phyloP scores from a whole-genome alignment of 352 stramenopile genomes.

The Phytophthora tentaculata region DNA sequence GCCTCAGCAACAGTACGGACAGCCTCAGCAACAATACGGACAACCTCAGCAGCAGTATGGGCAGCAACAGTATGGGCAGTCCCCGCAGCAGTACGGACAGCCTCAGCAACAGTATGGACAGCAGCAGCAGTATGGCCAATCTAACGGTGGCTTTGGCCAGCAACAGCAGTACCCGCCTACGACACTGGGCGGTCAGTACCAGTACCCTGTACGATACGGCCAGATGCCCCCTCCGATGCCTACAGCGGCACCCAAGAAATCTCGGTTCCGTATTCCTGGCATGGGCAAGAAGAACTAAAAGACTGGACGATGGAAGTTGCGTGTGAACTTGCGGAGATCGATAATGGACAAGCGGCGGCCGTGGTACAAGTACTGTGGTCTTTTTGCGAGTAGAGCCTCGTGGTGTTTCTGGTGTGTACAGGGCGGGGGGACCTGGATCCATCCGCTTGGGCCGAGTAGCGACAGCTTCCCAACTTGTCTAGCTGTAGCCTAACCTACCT shows the following conservation, averaged over 20 bases:
- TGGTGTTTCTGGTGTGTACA: slow-evolving; percentile 38
- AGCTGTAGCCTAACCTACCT: slow-evolving; percentile 38
- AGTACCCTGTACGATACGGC: slow-evolving; percentile 67
- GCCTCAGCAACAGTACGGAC: slow-evolving; percentile 19
- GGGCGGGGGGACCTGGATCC: slow-evolving; percentile 10
- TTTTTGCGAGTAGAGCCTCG: slow-evolving; percentile 23
- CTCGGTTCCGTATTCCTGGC: slow-evolving; percentile 71
- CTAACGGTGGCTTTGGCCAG: too few species aligned
- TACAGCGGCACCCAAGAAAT: slow-evolving; percentile 62
- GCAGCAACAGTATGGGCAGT: slow-evolving; percentile 25
- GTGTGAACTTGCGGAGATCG: slow-evolving; percentile 20
- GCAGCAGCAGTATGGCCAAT: slow-evolving; percentile 2
- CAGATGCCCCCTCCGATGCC: slow-evolving; percentile 61
- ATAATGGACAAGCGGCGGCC: slow-evolving; percentile 17
- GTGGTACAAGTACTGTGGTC: slow-evolving; percentile 24
- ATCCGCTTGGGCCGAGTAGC: slow-evolving; percentile 20
- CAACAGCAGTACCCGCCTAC: slow-evolving; percentile 21
- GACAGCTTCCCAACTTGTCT: slow-evolving; percentile 26
- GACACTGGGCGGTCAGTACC: slow-evolving; percentile 46
- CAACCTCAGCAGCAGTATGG: slow-evolving; percentile 18
- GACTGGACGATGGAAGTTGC: slow-evolving; percentile 25
- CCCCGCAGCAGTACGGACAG: slow-evolving; percentile 36
- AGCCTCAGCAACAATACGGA: slow-evolving; percentile 27
- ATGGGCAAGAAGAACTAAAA: slow-evolving; percentile 82
- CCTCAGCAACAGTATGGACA: slow-evolving; percentile 15